Evolutionary conservation across 139 green algal genomes (phyloP), one percentile per base, ranked within the genome.

Genomic region (Choricystis sp.): DNA sequence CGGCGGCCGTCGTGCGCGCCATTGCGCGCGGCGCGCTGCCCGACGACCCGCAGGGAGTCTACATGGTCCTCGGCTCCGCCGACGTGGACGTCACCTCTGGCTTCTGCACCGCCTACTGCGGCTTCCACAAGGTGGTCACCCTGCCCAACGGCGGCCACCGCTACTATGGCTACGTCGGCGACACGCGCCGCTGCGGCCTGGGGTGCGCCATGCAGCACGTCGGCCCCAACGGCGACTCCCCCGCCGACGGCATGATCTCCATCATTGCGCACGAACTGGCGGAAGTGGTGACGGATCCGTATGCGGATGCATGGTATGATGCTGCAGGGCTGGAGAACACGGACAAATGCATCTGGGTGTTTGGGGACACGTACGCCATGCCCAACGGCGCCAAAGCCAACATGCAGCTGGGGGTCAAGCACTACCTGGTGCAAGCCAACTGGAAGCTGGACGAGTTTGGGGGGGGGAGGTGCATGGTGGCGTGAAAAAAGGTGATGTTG

Each of bases 371-470:
- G 60, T 64, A 83, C 76, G 25, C 77, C 79, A 28, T 49, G 77
- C 74, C 74, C 0, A 77, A 83, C 61, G 78, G 83, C 66, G 78
- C 69, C 21, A 68, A 82, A 65, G 83, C 79, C 40, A 52, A 52
- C 40, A 52, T 52, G 40, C 40, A 52, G 40, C 40, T 52, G 40
- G 40, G 40, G 9, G 40, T 9, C 9, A 52, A 16, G 40, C 40
- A 52, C 40, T 52, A 52, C 40, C 40, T 52, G 40, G 40, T 52
- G 9, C 40, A 52, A 16, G 40, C 40, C 40, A 52, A 52, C 40
- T 52, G 40, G 40, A 16, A 9, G 9, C 9, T 52, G 9, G 40
- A 16, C 9, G 9, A 9, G 9, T 9, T 21, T 16, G 9, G 40
- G 40, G 40, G 9, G 9, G 40, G 40, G 40, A 9, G 40, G 40